phyloP scores from a whole-genome alignment of 2,329 filamentous ascomycete species.

The Penicillium sp. region DNA sequence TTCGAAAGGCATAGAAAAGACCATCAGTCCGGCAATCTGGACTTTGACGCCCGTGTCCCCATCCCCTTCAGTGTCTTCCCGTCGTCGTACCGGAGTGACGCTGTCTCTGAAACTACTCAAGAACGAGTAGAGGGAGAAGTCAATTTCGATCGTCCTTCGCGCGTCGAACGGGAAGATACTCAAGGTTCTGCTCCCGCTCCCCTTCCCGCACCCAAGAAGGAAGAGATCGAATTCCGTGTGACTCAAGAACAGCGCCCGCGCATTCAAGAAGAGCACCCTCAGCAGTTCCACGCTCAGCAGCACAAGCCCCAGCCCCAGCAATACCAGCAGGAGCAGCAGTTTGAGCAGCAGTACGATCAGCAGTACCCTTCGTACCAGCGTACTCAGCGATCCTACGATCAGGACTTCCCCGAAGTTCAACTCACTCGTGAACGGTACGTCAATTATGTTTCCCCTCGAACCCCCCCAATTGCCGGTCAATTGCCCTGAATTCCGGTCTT shows the following conservation, averaged over 20 bases:
- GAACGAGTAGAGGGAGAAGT: slow-evolving; percentile 89
- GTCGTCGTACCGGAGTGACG: slow-evolving; percentile 87
- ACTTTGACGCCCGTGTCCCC: slow-evolving; percentile 99
- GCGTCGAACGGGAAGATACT: slow-evolving; percentile 99
- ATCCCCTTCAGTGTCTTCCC: slow-evolving; percentile 99
- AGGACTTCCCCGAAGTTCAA: slow-evolving; percentile 47
- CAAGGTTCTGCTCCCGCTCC: slow-evolving; percentile 68
- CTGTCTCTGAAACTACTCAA: slow-evolving; percentile 65
- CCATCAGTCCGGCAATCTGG: slow-evolving; percentile 92
- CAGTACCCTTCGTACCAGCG: background rate
- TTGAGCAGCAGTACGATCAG: background rate
- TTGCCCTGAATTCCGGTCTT: no score
- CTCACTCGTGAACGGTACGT: slow-evolving; percentile 54
- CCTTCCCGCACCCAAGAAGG: slow-evolving; percentile 65
- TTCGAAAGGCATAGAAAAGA: slow-evolving; percentile 65
- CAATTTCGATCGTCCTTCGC: slow-evolving; percentile 70
- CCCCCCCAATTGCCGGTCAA: no score
- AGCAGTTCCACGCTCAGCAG: background rate
- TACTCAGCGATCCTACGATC: background rate
- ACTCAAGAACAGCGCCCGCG: slow-evolving; percentile 54
- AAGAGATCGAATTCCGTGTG: slow-evolving; percentile 79
- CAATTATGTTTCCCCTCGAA: slow-evolving; percentile 13
- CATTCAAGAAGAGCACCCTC: slow-evolving; percentile 16
- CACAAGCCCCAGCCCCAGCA: slow-evolving; percentile 5
- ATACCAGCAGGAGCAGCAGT: background rate